A percentile compares a stretch with the other conserved stretches of the same genome.
Conservation (phyloP, 2,329 filamentous ascomycete genomes). For the Nothopassalora personata region DNA sequence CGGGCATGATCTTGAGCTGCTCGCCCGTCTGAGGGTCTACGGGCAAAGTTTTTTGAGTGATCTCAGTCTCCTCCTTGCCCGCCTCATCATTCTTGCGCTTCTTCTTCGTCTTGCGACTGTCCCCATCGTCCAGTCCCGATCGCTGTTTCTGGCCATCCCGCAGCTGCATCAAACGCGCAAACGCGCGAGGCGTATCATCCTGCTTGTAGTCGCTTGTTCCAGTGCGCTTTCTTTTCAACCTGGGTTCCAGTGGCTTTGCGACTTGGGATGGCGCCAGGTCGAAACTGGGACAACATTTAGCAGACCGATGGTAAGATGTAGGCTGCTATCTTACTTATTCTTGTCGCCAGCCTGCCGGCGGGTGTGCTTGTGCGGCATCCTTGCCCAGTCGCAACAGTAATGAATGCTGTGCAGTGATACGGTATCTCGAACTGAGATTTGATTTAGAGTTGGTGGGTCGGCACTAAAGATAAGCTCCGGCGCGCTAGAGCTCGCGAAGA, state of each 20-base stretch:
- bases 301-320: slow-evolving; percentile 10
- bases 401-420: neutral
- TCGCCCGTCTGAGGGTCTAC: slow-evolving; percentile 23
- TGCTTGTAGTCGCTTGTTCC: slow-evolving; percentile 45
- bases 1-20: slow-evolving; percentile 68
- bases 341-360: slow-evolving; percentile 31
- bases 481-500: neutral
- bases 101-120: slow-evolving; percentile 41
- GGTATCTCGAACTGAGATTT: neutral
- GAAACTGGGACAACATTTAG: slow-evolving; percentile 39
- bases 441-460: neutral
- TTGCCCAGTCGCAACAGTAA: neutral
- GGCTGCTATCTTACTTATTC: slow-evolving; percentile 28
- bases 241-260: slow-evolving; percentile 49
- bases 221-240: slow-evolving; percentile 30
- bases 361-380: slow-evolving; percentile 32
- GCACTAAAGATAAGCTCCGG: neutral
- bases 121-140: slow-evolving; percentile 68
- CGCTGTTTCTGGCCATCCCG: slow-evolving; percentile 52
- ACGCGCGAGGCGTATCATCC: slow-evolving; percentile 84
- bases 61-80: slow-evolving; percentile 9
- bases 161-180: slow-evolving; percentile 76
- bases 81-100: slow-evolving; percentile 32
- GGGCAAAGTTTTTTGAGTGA: slow-evolving; percentile 2
- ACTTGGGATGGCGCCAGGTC: slow-evolving; percentile 57